A percentile compares a stretch with the other conserved stretches of the same genome.
Evolutionary conservation across 176 grass and related monocot genomes (phyloP).

Genomic region (Panicum miliaceum): DNA sequence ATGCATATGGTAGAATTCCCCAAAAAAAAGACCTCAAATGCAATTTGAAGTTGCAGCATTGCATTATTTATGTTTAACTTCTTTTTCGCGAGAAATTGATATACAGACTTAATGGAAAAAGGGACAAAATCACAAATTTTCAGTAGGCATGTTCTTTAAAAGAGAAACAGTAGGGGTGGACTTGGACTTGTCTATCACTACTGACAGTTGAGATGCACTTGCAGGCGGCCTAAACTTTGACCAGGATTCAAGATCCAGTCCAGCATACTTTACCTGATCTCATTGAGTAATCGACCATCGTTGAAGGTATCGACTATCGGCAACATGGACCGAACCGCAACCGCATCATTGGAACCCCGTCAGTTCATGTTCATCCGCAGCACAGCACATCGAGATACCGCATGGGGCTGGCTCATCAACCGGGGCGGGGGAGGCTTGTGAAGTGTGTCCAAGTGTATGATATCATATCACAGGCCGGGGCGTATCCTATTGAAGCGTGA

Average conservation of each 20-base stretch:
- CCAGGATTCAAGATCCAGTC: conserved; percentile 33
- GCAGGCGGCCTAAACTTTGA: conserved; percentile 31
- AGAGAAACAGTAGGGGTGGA: background rate
- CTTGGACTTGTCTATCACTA: background rate
- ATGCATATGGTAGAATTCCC: background rate
- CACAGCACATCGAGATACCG: conserved; percentile 1
- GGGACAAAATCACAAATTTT: background rate
- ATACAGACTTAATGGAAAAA: background rate
- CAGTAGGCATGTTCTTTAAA: background rate
- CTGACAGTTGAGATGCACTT: conserved; percentile 24
- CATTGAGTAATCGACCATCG: background rate
- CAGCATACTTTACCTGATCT: background rate
- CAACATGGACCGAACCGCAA: background rate
- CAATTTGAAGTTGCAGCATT: background rate
- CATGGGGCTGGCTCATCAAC: background rate
- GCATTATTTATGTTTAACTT: background rate
- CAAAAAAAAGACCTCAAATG: background rate
- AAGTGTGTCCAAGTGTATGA: conserved; percentile 31
- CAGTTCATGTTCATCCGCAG: background rate
- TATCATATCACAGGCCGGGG: background rate
- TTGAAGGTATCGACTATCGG: background rate
- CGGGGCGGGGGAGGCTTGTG: background rate
- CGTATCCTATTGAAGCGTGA: conserved; percentile 30
- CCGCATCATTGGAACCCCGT: background rate
- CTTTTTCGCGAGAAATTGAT: background rate